Percentiles rank a stretch among this genome's conserved stretches.
Conservation (phyloP, 2,329 filamentous ascomycete genomes). For the Seiridium cupressi region DNA sequence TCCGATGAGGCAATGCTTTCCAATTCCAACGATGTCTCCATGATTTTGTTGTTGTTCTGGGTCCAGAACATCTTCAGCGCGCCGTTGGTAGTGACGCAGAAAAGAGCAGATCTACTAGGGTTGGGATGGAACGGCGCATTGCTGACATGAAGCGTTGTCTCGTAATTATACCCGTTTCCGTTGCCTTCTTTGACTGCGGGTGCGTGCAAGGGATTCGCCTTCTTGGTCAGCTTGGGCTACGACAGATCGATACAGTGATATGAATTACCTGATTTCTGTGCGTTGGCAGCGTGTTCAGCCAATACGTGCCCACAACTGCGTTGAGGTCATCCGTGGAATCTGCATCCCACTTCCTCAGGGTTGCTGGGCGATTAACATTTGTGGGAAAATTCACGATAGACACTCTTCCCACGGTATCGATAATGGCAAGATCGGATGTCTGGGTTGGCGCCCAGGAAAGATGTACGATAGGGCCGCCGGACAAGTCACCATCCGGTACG, state of each 20-base stretch:
- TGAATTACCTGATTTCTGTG: conserved; percentile 32
- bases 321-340: conserved; percentile 74
- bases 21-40: conserved; percentile 71
- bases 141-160: conserved; percentile 62
- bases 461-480: conserved; percentile 70
- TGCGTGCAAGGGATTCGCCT: conserved; percentile 52
- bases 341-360: conserved; percentile 59
- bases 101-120: conserved; percentile 67
- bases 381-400: conserved; percentile 70
- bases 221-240: conserved; percentile 9
- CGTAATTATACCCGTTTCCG: conserved; percentile 64
- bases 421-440: conserved; percentile 76
- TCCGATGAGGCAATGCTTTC: conserved; percentile 71
- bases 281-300: conserved; percentile 65
- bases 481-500: conserved; percentile 58
- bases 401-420: conserved; percentile 77
- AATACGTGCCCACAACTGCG: conserved; percentile 79
- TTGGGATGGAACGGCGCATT: conserved; percentile 73
- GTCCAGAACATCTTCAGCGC: conserved; percentile 74
- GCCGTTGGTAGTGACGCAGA: conserved; percentile 75
- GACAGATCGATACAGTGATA: not conserved
- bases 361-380: conserved; percentile 69
- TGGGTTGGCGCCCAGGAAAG: conserved; percentile 74
- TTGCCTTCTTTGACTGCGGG: conserved; percentile 61
- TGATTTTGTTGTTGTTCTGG: conserved; percentile 69